These are phyloP conservation scores for Lentinus tigrinus DNA, from an alignment of 768 basidiomycete species.

Conservation along the genomic window DNA sequence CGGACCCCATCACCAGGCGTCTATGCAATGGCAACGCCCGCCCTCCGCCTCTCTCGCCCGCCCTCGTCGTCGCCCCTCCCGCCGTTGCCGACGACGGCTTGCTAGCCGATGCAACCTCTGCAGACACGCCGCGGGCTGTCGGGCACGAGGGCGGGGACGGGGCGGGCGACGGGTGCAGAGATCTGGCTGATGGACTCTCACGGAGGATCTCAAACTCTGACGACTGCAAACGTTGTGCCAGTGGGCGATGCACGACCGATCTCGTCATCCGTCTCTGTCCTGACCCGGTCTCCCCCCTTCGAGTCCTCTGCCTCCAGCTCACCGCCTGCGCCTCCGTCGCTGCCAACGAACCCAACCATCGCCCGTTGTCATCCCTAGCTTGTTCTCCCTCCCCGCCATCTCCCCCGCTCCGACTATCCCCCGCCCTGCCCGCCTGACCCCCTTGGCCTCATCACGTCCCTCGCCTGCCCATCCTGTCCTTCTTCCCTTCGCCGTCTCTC, in stretches of 20 bases:
- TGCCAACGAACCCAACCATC: background rate
- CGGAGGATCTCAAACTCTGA: no score
- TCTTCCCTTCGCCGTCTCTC: background rate
- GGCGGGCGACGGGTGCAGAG: no score
- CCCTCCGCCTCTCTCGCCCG: background rate
- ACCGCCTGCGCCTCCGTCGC: background rate
- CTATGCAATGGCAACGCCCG: background rate
- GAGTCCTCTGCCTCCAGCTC: background rate
- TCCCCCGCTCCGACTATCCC: slow-evolving; percentile 1
- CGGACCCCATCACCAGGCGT: background rate
- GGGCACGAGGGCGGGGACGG: no score
- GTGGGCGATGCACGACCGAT: no score
- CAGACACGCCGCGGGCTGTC: no score
- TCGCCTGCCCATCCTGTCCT: no score
- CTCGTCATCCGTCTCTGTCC: no score
- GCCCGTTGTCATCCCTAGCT: background rate
- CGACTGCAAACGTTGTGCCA: no score
- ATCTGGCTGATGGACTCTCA: no score
- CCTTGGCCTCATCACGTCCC: background rate
- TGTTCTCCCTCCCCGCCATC: background rate
- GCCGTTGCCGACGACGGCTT: no score
- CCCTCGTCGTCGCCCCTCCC: background rate
- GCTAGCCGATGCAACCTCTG: no score
- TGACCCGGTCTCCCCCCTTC: no score
- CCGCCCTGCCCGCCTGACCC: background rate